phyloP scores from a whole-genome alignment of 2,329 filamentous ascomycete genomes.

The Colletotrichum sp. region DNA sequence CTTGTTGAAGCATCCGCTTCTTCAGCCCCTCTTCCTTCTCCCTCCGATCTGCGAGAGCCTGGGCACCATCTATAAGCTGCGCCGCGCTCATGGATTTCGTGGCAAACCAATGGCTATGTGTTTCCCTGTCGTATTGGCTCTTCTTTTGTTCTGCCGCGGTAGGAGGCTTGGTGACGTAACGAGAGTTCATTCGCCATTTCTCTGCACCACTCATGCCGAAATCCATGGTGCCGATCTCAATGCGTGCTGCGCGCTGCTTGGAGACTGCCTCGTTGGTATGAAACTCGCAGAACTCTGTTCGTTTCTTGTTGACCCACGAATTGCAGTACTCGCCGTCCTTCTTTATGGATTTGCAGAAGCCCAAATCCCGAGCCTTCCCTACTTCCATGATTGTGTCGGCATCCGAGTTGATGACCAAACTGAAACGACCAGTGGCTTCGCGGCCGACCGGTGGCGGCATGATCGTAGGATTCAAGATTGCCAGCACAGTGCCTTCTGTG shows the following conservation, averaged over 20 bases:
- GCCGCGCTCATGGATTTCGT: constrained; percentile 58
- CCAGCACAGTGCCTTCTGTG: constrained; percentile 87
- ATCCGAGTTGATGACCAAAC: constrained; percentile 82
- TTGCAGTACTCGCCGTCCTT: constrained; percentile 84
- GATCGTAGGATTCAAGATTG: constrained; percentile 88
- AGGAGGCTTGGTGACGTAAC: constrained; percentile 33
- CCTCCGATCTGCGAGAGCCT: constrained; percentile 62
- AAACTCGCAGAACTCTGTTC: constrained; percentile 91
- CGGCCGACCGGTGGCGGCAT: constrained; percentile 83
- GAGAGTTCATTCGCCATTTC: constrained; percentile 12
- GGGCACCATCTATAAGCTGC: constrained; percentile 69
- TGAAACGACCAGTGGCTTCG: constrained; percentile 82
- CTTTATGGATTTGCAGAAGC: constrained; percentile 84
- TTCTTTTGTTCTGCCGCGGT: constrained; percentile 33
- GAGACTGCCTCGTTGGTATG: constrained; percentile 84
- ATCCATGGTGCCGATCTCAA: constrained; percentile 80
- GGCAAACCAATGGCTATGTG: constrained; percentile 63
- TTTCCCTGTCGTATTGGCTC: constrained; percentile 61
- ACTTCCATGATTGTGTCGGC: constrained; percentile 91
- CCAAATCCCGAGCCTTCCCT: constrained; percentile 82
- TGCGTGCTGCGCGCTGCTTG: constrained; percentile 68
- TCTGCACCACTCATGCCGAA: constrained; percentile 37
- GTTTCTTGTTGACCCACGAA: constrained; percentile 85
- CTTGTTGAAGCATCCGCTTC: constrained; percentile 67
- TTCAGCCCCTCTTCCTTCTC: constrained; percentile 71